Conservation (phyloP, 208 protist species). For the Balamuthia mandrillaris region DNA sequence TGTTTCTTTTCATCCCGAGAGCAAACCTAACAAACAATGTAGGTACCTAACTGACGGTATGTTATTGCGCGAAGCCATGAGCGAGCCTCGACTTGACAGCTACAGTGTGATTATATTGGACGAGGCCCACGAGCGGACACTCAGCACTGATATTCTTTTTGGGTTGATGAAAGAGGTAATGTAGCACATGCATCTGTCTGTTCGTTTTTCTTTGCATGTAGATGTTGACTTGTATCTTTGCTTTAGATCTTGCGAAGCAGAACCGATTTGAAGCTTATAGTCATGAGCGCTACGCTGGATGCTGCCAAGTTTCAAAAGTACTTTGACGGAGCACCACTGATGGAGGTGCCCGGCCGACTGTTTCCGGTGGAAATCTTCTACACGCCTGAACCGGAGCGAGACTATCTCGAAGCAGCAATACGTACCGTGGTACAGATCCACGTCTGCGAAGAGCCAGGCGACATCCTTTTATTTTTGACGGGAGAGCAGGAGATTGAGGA, state of each 20-base stretch:
- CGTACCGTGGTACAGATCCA: slow-evolving; percentile 82
- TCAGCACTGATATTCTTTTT: slow-evolving; percentile 81
- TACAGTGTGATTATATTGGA: slow-evolving; percentile 85
- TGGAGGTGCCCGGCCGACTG: slow-evolving; percentile 75
- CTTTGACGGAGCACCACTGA: slow-evolving; percentile 77
- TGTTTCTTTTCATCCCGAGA: background rate
- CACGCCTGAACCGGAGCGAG: slow-evolving; percentile 80
- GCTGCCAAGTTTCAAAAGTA: slow-evolving; percentile 87
- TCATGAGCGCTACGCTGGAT: slow-evolving; percentile 90
- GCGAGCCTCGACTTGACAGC: slow-evolving; percentile 70
- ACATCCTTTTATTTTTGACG: slow-evolving; percentile 98
- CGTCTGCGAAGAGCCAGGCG: slow-evolving; percentile 72
- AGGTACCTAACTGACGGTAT: slow-evolving; percentile 84
- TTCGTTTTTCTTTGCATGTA: slow-evolving; percentile 29
- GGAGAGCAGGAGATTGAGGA: slow-evolving; percentile 95
- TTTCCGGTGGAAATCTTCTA: slow-evolving; percentile 87
- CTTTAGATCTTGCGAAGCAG: slow-evolving; percentile 56
- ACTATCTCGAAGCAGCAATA: slow-evolving; percentile 88
- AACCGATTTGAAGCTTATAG: slow-evolving; percentile 82
- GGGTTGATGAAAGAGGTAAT: slow-evolving; percentile 83
- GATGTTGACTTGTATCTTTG: background rate
- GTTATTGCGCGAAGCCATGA: slow-evolving; percentile 81
- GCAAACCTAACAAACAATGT: too few species aligned
- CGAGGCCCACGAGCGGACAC: slow-evolving; percentile 96
- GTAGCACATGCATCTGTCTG: background rate